These are phyloP conservation scores for Cucurbita ficifolia DNA, from an alignment of 306 rosid species.

Conservation along the genomic window DNA sequence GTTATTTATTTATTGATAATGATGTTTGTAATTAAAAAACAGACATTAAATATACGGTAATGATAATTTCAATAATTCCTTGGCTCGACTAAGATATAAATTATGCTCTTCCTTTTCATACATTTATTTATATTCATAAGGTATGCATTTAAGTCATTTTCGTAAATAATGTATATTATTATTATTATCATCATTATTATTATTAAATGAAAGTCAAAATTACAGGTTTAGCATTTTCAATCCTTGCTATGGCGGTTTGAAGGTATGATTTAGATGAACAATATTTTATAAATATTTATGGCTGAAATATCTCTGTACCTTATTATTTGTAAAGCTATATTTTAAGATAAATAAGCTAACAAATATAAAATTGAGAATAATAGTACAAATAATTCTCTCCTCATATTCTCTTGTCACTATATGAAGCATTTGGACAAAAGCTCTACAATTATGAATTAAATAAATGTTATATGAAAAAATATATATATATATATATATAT, in stretches of 20 bases:
- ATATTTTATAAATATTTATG: too few relatives aligned
- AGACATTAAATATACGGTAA: neutral
- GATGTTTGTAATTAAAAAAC: too few relatives aligned
- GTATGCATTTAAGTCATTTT: neutral
- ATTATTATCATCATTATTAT: neutral
- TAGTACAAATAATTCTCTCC: neutral
- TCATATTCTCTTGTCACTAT: neutral
- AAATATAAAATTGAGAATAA: neutral
- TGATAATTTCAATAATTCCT: neutral
- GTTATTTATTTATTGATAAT: too few relatives aligned
- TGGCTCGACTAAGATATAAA: neutral
- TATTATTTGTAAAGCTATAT: too few relatives aligned
- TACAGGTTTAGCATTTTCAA: neutral
- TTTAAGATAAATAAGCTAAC: too few relatives aligned
- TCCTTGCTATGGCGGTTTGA: neutral
- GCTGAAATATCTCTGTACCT: too few relatives aligned
- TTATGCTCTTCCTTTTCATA: neutral
- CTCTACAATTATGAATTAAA: neutral
- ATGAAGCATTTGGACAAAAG: neutral
- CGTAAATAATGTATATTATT: neutral
- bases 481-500: too few relatives aligned
- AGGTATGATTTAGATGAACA: too few relatives aligned
- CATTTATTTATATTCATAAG: neutral
- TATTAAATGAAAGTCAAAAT: neutral
- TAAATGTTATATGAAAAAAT: too few relatives aligned